Base-by-base conservation (phyloP, 805 yeast genomes). In the Candida patagonica region DNA sequence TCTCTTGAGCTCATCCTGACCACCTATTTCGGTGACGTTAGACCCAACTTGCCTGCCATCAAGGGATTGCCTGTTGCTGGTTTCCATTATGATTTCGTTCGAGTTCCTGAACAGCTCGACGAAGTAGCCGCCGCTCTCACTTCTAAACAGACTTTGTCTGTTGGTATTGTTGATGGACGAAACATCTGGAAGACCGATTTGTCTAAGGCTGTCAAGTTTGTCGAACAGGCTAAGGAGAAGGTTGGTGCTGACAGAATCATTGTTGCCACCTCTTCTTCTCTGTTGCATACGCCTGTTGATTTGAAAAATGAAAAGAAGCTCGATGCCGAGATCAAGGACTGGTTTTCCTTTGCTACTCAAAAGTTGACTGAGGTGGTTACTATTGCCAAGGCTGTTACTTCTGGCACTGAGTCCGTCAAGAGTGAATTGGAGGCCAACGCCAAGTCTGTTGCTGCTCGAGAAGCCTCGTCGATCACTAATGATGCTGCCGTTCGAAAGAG, bases 111-210 rank as follows among this genome's bases (percentile, higher is more conserved):
- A 67, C 98, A 92, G 76, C 78, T 92, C 53, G 89, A 85, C 43
- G 84, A 77, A 42, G 94, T 84, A 56, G 68, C 74, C 46, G 68
- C 74, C 43, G 70, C 82, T 58, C 68, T 89, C 44, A 62, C 72
- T 52, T 74, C 70, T 49, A 68, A 76, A 51, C 95, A 92, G 74
- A 69, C 73, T 49, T 73, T 92, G 61, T 89, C 97, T 47, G 95
- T 82, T 52, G 98, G 98, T 85, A 76, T 92, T 57, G 88, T 92
- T 60, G 94, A 87, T 60, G 98, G 98, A 71, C 87, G 98, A 78
- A 92, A 92, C 80, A 86, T 92, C 71, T 92, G 98, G 98, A 92
- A 92, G 78, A 81, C 94, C 67, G 82, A 92, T 74, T 85, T 81
- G 61, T 65, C 92, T 60, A 78, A 78, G 70, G 94, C 98, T 53